phyloP scores from a whole-genome alignment of 345 rosid species.

The Turritis glabra region DNA sequence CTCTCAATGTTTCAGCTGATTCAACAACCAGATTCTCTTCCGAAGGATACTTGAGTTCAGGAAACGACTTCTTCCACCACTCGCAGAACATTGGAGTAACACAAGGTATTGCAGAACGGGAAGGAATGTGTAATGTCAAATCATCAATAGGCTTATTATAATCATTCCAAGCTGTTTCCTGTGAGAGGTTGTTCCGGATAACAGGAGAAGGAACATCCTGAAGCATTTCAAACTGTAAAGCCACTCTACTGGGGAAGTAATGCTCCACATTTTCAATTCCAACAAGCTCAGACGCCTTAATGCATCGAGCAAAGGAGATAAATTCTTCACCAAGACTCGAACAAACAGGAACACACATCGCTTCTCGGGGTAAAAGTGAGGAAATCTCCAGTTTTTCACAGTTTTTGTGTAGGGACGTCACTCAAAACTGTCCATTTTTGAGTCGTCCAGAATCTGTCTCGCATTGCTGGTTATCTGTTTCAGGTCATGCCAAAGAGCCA shows the following conservation, averaged over 20 bases:
- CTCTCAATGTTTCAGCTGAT: not conserved
- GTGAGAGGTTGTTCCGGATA: slow-evolving; percentile 1
- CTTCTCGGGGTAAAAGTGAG: slow-evolving; percentile 37
- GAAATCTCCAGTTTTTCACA: slow-evolving; percentile 28
- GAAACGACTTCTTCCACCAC: slow-evolving; percentile 48
- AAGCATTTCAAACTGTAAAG: slow-evolving; percentile 63
- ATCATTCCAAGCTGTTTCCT: slow-evolving; percentile 25
- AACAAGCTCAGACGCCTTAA: slow-evolving; percentile 43
- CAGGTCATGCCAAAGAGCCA: slow-evolving; percentile 37
- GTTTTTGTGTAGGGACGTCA: slow-evolving; percentile 53
- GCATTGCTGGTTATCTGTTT: not conserved
- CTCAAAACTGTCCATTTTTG: slow-evolving; percentile 33
- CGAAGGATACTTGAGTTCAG: not conserved
- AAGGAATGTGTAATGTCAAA: slow-evolving; percentile 42
- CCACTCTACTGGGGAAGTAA: slow-evolving; percentile 59
- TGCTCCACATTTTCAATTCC: slow-evolving; percentile 40
- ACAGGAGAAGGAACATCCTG: slow-evolving; percentile 47
- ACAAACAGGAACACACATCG: slow-evolving; percentile 8
- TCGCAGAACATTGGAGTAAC: slow-evolving; percentile 41
- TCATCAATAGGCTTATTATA: slow-evolving; percentile 41
- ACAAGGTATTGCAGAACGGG: slow-evolving; percentile 36
- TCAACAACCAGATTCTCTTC: not conserved
- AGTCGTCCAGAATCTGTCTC: slow-evolving; percentile 29
- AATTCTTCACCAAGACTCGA: slow-evolving; percentile 35
- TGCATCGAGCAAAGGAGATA: slow-evolving; percentile 36